Conservation (phyloP, 2,329 filamentous ascomycete species). For the Madurella fahalii region DNA sequence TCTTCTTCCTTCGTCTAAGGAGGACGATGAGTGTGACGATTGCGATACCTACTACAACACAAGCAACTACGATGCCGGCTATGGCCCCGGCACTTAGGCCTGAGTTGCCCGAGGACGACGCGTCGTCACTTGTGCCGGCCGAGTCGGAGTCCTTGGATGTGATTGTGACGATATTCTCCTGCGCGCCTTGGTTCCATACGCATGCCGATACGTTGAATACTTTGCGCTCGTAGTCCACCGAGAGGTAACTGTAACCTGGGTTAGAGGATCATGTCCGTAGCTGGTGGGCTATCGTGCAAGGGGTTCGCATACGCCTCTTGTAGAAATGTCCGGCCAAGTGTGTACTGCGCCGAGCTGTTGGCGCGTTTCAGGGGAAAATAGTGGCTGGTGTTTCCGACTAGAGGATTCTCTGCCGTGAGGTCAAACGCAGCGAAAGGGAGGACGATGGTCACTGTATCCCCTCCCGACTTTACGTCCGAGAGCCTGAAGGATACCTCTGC, state of each 20-base stretch:
- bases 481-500: constrained; percentile 34
- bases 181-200: constrained; percentile 32
- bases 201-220: constrained; percentile 39
- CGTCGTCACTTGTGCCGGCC: neutral
- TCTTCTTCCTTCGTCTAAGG: constrained; percentile 25
- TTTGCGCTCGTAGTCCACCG: constrained; percentile 39
- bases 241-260: constrained; percentile 28
- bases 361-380: constrained; percentile 35
- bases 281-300: neutral
- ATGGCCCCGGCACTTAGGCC: constrained; percentile 24
- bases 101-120: constrained; percentile 1
- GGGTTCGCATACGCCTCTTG: constrained; percentile 32
- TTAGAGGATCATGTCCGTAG: constrained; percentile 2
- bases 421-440: constrained; percentile 34
- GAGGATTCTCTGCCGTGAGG: constrained; percentile 29
- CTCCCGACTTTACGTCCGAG: constrained; percentile 32
- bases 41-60: constrained; percentile 16
- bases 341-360: constrained; percentile 34
- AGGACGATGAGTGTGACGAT: constrained; percentile 19
- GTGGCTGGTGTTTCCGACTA: constrained; percentile 29
- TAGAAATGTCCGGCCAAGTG: constrained; percentile 33
- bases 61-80: constrained; percentile 27
- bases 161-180: constrained; percentile 32
- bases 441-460: constrained; percentile 30
- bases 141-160: constrained; percentile 18